phyloP scores from a whole-genome alignment of 768 basidiomycete genomes.

The Gyrodon lividus region DNA sequence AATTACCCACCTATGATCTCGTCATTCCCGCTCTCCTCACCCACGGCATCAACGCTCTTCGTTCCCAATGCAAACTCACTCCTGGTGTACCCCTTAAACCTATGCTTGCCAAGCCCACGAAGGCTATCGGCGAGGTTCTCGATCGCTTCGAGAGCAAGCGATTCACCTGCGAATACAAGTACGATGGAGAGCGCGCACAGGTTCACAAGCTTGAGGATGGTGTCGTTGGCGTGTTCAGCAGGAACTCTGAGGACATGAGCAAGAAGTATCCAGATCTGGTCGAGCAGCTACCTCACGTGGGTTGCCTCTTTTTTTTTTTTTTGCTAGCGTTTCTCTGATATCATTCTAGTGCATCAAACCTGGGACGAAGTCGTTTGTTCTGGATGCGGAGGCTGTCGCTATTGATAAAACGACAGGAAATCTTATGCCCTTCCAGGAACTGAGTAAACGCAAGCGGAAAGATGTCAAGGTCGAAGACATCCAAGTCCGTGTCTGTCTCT shows the following conservation, averaged over 20 bases:
- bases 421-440: constrained; percentile 97
- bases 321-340: constrained; percentile 4
- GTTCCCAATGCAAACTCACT: constrained; percentile 80
- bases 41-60: constrained; percentile 68
- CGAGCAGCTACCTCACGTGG: constrained; percentile 83
- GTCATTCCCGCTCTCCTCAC: constrained; percentile 89
- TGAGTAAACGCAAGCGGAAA: constrained; percentile 92
- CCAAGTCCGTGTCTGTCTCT: constrained; percentile 92
- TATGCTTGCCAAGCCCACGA: constrained; percentile 99
- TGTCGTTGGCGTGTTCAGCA: constrained; percentile 85
- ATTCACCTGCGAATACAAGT: constrained; percentile 99
- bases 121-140: constrained; percentile 96
- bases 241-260: constrained; percentile 99
- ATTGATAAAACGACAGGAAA: constrained; percentile 82
- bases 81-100: constrained; percentile 97
- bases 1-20: constrained; percentile 88
- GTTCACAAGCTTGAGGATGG: constrained; percentile 86
- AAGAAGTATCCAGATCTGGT: constrained; percentile 99
- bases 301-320: constrained; percentile 15
- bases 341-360: constrained; percentile 75
- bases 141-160: constrained; percentile 94
- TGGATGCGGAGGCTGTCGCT: constrained; percentile 96
- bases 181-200: constrained; percentile 97
- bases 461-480: constrained; percentile 98
- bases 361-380: constrained; percentile 82